Conservation (phyloP, 345 rosid genomes). For the Odontarrhena argentea region DNA sequence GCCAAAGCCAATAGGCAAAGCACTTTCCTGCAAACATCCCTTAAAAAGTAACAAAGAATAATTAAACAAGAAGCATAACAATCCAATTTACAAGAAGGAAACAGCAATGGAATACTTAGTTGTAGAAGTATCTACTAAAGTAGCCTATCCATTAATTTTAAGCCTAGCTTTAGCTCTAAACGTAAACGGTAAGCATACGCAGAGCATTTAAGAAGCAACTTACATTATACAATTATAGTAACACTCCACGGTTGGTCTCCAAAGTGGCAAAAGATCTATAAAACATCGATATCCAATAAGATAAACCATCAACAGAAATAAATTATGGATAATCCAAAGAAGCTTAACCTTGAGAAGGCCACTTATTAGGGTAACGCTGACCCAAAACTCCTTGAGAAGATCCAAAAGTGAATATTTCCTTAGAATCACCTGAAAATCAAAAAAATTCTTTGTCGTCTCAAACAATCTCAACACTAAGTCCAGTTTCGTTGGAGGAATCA, state of each 20-base stretch:
- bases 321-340: background rate
- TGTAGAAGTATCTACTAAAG: background rate
- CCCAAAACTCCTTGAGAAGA: conserved; percentile 45
- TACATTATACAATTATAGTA: conserved; percentile 53
- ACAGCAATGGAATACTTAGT: background rate
- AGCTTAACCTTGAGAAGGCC: conserved; percentile 72
- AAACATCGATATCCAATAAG: conserved; percentile 40
- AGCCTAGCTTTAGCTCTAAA: background rate
- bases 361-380: conserved; percentile 52
- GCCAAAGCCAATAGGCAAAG: conserved; percentile 73
- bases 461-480: background rate
- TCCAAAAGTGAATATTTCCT: conserved; percentile 75
- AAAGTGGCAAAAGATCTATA: conserved; percentile 61
- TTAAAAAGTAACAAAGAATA: conserved; percentile 36
- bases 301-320: background rate
- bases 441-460: background rate
- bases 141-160: background rate
- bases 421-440: conserved; percentile 58
- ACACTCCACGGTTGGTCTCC: conserved; percentile 66
- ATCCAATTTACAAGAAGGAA: conserved; percentile 13
- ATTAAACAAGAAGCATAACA: background rate
- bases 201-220: conserved; percentile 32
- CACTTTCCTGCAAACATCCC: conserved; percentile 59
- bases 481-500: background rate
- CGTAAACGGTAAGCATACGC: background rate